Conservation (phyloP, 768 basidiomycete genomes). For the Suillus discolor region DNA sequence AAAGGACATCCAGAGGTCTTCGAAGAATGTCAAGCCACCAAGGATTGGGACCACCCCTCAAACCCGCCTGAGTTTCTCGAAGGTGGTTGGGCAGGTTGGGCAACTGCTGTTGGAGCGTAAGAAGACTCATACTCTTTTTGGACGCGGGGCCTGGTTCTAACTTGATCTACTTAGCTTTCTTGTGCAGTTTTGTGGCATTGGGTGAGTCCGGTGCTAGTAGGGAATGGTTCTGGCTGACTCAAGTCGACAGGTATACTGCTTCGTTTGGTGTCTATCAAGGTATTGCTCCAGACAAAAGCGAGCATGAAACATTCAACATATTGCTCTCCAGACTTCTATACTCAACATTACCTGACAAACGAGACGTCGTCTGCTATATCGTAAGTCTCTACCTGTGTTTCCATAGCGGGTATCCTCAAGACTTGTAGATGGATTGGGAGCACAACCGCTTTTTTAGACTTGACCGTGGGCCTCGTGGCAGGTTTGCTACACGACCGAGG, state of each 20-base stretch:
- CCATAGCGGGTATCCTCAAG: not conserved
- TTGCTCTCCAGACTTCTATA: not conserved
- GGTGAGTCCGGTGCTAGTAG: not conserved
- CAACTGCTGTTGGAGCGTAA: conserved; percentile 4
- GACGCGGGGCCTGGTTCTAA: not conserved
- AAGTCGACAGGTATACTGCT: not conserved
- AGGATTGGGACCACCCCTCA: not conserved
- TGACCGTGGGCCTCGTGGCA: not conserved
- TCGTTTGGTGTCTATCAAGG: conserved; percentile 2
- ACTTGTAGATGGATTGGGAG: not conserved
- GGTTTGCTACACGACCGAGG: not conserved
- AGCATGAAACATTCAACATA: not conserved
- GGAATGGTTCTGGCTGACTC: not conserved
- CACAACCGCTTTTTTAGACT: not conserved
- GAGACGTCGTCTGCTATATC: not conserved
- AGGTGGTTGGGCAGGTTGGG: not conserved
- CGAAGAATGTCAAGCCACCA: not conserved
- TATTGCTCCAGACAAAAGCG: not conserved
- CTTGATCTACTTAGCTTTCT: not conserved
- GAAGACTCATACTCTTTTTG: not conserved
- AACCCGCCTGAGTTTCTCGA: not conserved
- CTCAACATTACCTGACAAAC: not conserved
- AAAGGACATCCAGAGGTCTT: not conserved
- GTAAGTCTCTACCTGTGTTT: not conserved
- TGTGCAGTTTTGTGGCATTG: not conserved